Base-by-base conservation (phyloP, 1,284 basidiomycete genomes). In the Melampsora allii-populina region DNA sequence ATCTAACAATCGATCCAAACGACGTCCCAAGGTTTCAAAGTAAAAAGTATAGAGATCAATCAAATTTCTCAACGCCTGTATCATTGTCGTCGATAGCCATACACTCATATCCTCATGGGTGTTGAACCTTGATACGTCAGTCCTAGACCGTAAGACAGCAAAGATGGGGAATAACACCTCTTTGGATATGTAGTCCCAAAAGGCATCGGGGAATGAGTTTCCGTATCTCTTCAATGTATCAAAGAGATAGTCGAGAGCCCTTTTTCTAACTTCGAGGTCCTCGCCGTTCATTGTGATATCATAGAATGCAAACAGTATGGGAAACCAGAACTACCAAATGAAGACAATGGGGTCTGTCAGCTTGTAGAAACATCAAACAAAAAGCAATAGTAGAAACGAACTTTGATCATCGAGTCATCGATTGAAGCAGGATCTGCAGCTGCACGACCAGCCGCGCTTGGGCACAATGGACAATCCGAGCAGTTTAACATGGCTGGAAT, bases 251-350 rank as follows among this genome's bases (percentile, higher is more conserved):
- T 98, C 94, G 33, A 99, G 85, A 0, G 97, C 94, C 68, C 94
- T 95, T 81, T 93, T 87, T 77, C 97, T 88, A 75, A 99, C 94
- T 86, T 99, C 96, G 50, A 99, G 84, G 81, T 99, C 96, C 82
- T 98, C 97, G 17, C 94, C 96, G 76, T 97, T 98, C 96, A 99
- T 99, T 81, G 98, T 95, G 76, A 99, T 94, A 82, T 98, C 96
- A 83, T 96, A 98, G 84, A 98, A 98, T 27, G 91, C 90, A 81
- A 98, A 96, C 21, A 98, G 85, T 3, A 94, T 88, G 0, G 96
- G 96, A 84, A 92, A 94, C 96, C 96, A 99, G 83, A 90, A 98
- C 79, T 75, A 21, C 12, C 5, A 9, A 36, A 42, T 5, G 77
- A 76, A 5, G 78, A 14, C 19, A 31, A 53, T 50, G 50, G 46